A percentile compares a stretch with the other conserved stretches of the same genome.
Evolutionary conservation across 768 basidiomycete species (phyloP).

Genomic region (Kwoniella botswanensis): DNA sequence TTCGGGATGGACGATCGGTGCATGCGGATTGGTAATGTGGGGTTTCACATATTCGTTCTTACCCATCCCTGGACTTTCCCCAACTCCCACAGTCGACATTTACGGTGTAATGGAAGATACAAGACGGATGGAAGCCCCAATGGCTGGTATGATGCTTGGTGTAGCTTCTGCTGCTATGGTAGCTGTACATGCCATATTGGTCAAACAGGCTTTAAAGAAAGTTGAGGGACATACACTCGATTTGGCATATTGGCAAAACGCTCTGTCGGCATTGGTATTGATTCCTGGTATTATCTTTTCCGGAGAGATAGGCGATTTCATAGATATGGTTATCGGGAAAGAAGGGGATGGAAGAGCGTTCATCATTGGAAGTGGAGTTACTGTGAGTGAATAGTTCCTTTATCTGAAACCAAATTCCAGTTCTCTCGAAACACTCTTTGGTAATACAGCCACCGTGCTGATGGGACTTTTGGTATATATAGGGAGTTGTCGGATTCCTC

Average conservation of each 20-base stretch:
- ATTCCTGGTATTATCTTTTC: conserved; percentile 23
- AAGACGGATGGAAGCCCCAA: conserved; percentile 29
- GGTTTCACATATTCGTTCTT: conserved; percentile 40
- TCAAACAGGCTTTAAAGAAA: conserved; percentile 36
- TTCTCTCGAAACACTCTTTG: no score
- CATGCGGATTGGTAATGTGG: conserved; percentile 35
- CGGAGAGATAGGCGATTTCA: conserved; percentile 25
- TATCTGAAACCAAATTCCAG: no score
- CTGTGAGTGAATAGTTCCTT: conserved; percentile 25
- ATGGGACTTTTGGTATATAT: neutral
- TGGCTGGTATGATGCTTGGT: conserved; percentile 39
- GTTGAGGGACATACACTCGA: conserved; percentile 34
- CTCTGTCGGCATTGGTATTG: conserved; percentile 25
- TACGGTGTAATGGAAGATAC: conserved; percentile 1
- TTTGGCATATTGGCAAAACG: conserved; percentile 42
- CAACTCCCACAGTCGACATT: neutral
- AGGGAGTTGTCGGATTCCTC: conserved; percentile 65
- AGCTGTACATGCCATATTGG: conserved; percentile 39
- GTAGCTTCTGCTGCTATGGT: conserved; percentile 35
- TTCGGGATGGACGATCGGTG: conserved; percentile 10
- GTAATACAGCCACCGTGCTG: neutral
- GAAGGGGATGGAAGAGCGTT: conserved; percentile 27
- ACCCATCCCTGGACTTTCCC: conserved; percentile 16
- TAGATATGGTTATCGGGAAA: conserved; percentile 15
- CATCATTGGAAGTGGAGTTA: conserved; percentile 31